Evolutionary conservation across 345 rosid species (phyloP), one percentile per base, ranked within the genome.

Genomic region (Populus alba): DNA sequence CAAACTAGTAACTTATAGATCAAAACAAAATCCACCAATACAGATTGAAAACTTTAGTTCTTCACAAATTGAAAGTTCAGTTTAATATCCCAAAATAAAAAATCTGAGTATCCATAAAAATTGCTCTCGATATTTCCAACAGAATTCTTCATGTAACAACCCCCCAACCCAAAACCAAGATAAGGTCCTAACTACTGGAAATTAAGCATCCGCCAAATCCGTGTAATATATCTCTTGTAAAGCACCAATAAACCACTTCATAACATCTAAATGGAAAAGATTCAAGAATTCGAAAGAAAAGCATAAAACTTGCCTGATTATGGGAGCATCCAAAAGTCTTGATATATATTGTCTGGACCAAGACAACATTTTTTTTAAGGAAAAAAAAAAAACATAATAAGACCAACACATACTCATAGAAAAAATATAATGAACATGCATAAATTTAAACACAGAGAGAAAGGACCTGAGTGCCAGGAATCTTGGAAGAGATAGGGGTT

Each of bases 241-340:
- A n/a, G 31, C 31, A 69, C 1, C 45, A 47, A 47, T 69, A 23
- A 39, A 69, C 23, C 43, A 4, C 12, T 12, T 43, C 2, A 22
- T 15, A 23, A 12, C 18, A n/a, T 27, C 6, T n/a, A 43, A 47
- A 39, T 23, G 5, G 6, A 23, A 41, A 63, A 51, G 5, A 68
- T 0, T n/a, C 6, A 9, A 53, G 11, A 33, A 11, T 17, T 41
- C 0, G 18, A 16, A 75, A 31, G 33, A 16, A 17, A 69, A 6
- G 68, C 51, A 47, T 47, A 47, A 18, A 49, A 83, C 91, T 88
- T 82, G 88, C 97, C 95, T 90, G 93, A 78, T 93, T 93, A 86
- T 95, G 98, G 0, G 98, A 95, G 87, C 98, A 95, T 75, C 98
- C 98, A 79, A 95, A 93, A 8, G 98, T 93, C 91, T 91, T 95